Conservation (phyloP, 2,329 filamentous ascomycete genomes). For the Diaporthe ilicicola region DNA sequence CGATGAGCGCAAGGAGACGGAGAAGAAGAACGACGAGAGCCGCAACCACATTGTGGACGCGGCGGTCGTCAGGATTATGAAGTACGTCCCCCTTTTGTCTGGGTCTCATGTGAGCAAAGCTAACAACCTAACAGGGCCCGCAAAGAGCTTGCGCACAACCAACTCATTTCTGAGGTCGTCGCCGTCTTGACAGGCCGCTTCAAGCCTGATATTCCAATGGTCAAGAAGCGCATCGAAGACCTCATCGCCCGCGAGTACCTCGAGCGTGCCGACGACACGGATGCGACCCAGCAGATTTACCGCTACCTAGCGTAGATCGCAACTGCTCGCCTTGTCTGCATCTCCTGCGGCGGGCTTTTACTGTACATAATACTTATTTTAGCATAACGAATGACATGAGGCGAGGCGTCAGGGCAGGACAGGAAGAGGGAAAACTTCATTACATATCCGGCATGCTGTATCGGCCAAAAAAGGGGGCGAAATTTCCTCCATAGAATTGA, state of each 20-base stretch:
- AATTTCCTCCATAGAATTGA: slow-evolving; percentile 1
- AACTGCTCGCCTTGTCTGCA: background rate
- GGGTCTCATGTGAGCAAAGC: slow-evolving; percentile 29
- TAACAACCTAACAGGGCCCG: slow-evolving; percentile 66
- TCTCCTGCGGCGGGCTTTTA: background rate
- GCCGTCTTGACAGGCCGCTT: slow-evolving; percentile 74
- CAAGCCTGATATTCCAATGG: slow-evolving; percentile 77
- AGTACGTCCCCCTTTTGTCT: slow-evolving; percentile 62
- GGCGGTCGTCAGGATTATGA: slow-evolving; percentile 84
- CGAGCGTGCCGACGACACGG: slow-evolving; percentile 75
- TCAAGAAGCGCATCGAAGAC: slow-evolving; percentile 84
- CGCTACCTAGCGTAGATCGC: slow-evolving; percentile 71
- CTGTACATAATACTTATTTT: slow-evolving; percentile 16
- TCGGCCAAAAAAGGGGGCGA: background rate
- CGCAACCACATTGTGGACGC: slow-evolving; percentile 78
- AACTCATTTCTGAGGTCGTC: slow-evolving; percentile 77
- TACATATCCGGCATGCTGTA: slow-evolving; percentile 10
- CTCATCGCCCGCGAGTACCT: slow-evolving; percentile 81
- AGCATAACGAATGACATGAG: slow-evolving; percentile 14
- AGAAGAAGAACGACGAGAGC: slow-evolving; percentile 78
- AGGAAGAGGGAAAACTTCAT: background rate
- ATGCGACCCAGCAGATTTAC: slow-evolving; percentile 69
- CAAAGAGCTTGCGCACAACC: slow-evolving; percentile 74
- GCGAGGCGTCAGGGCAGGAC: slow-evolving; percentile 30
- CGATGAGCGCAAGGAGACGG: slow-evolving; percentile 73